phyloP scores from a whole-genome alignment of 2,329 filamentous ascomycete genomes.

The Monilinia aucupariae region DNA sequence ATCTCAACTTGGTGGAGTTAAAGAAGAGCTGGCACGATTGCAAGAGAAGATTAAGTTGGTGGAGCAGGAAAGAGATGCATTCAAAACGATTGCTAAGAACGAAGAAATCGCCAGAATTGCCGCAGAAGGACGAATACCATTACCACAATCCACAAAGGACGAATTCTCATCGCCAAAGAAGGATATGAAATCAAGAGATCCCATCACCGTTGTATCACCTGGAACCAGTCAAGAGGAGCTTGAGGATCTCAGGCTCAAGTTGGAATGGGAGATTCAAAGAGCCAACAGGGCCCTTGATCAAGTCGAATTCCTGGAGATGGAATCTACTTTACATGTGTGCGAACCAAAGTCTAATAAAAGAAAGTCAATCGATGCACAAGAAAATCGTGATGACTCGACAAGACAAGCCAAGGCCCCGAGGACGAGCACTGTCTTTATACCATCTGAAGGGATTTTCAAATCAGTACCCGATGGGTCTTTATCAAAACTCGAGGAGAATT shows the following conservation, averaged over 20 bases:
- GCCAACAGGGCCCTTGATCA: slow-evolving; percentile 66
- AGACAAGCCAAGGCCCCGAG: background rate
- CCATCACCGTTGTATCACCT: slow-evolving; percentile 50
- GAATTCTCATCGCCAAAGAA: slow-evolving; percentile 60
- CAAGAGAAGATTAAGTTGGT: slow-evolving; percentile 58
- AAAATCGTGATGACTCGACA: slow-evolving; percentile 8
- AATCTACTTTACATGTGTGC: slow-evolving; percentile 66
- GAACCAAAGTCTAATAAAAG: slow-evolving; percentile 42
- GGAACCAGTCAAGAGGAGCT: slow-evolving; percentile 45
- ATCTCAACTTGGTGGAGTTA: slow-evolving; percentile 58
- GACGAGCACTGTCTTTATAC: slow-evolving; percentile 45
- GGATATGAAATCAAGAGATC: slow-evolving; percentile 41
- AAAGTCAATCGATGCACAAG: slow-evolving; percentile 3
- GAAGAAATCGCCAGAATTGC: slow-evolving; percentile 69
- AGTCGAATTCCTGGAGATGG: slow-evolving; percentile 69
- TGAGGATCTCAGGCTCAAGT: slow-evolving; percentile 41
- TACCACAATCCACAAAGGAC: slow-evolving; percentile 46
- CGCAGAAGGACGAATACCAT: slow-evolving; percentile 62
- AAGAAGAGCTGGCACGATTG: slow-evolving; percentile 62
- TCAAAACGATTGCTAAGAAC: slow-evolving; percentile 66
- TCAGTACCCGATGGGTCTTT: slow-evolving; percentile 40
- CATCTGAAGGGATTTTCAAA: slow-evolving; percentile 58
- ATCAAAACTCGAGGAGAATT: slow-evolving; percentile 28
- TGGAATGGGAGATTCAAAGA: slow-evolving; percentile 46
- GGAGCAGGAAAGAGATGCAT: slow-evolving; percentile 69